Evolutionary conservation across 2,329 filamentous ascomycete genomes (phyloP).

Genomic region (Aspergillus neoniger): DNA sequence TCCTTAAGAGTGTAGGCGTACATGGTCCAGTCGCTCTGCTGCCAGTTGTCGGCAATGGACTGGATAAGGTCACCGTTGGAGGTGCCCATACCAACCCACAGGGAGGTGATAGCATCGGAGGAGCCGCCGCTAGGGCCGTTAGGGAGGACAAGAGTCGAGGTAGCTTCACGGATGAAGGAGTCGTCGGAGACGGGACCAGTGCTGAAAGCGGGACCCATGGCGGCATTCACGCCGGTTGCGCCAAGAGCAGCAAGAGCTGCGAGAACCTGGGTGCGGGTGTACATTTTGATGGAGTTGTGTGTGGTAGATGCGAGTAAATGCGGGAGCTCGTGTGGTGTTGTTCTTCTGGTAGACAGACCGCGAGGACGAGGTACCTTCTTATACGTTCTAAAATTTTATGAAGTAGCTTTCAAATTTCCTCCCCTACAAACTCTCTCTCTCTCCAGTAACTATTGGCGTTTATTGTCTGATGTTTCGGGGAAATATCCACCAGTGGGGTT

Average conservation of each 20-base stretch:
- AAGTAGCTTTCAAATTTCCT: not conserved
- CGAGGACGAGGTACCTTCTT: not conserved
- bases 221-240: constrained; percentile 19
- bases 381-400: not conserved
- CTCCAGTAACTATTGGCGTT: not conserved
- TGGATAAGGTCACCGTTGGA: constrained; percentile 52
- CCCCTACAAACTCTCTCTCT: not conserved
- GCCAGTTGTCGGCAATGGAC: constrained; percentile 47
- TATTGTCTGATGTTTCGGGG: not conserved
- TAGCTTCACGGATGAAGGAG: constrained; percentile 49
- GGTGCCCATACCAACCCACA: constrained; percentile 55
- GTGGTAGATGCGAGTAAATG: not conserved
- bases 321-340: not conserved
- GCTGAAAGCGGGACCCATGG: constrained; percentile 44
- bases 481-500: not conserved
- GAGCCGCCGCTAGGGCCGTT: constrained; percentile 38
- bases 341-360: not conserved
- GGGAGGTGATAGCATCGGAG: constrained; percentile 37
- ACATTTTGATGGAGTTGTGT: constrained; percentile 10
- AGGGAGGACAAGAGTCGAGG: constrained; percentile 48
- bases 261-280: constrained; percentile 21
- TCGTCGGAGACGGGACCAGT: constrained; percentile 46
- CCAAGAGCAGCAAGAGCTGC: constrained; percentile 17
- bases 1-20: constrained; percentile 34
- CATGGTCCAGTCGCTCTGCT: constrained; percentile 42